phyloP scores from a whole-genome alignment of 1,139 yeast genomes.

The Yamadazyma triangularis region DNA sequence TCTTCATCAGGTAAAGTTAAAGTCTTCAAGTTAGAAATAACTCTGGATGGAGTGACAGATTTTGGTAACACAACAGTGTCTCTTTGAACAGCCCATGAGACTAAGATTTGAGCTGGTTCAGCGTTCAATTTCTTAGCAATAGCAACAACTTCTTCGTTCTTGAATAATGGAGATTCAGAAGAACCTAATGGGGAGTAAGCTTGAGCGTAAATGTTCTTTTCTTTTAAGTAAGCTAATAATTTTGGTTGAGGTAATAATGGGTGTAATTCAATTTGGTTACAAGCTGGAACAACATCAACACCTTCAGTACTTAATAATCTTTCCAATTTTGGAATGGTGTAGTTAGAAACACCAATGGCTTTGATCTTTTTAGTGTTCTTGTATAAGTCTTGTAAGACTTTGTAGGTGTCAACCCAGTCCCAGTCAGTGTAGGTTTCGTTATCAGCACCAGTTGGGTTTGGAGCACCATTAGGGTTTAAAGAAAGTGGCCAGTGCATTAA shows the following conservation, averaged over 20 bases:
- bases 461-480: too few species aligned
- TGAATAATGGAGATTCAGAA: slow-evolving; percentile 47
- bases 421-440: slow-evolving; percentile 29
- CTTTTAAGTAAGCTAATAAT: slow-evolving; percentile 37
- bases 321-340: slow-evolving; percentile 41
- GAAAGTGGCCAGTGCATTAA: slow-evolving; percentile 88
- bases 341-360: slow-evolving; percentile 63
- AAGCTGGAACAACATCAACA: slow-evolving; percentile 42
- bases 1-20: slow-evolving; percentile 28
- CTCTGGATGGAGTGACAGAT: slow-evolving; percentile 38
- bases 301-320: slow-evolving; percentile 43
- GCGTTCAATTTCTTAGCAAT: slow-evolving; percentile 44
- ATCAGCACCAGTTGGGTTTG: slow-evolving; percentile 10
- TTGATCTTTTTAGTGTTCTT: slow-evolving; percentile 55
- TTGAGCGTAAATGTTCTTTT: slow-evolving; percentile 43
- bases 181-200: slow-evolving; percentile 64
- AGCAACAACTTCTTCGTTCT: slow-evolving; percentile 33
- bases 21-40: slow-evolving; percentile 29
- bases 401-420: slow-evolving; percentile 66
- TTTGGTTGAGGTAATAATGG: slow-evolving; percentile 54
- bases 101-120: slow-evolving; percentile 41
- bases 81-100: slow-evolving; percentile 52
- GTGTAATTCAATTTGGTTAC: slow-evolving; percentile 57
- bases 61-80: slow-evolving; percentile 53
- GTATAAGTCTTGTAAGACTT: slow-evolving; percentile 56